Evolutionary conservation across 148 eudicot genomes (phyloP).

Genomic region (Euryodendron excelsum): DNA sequence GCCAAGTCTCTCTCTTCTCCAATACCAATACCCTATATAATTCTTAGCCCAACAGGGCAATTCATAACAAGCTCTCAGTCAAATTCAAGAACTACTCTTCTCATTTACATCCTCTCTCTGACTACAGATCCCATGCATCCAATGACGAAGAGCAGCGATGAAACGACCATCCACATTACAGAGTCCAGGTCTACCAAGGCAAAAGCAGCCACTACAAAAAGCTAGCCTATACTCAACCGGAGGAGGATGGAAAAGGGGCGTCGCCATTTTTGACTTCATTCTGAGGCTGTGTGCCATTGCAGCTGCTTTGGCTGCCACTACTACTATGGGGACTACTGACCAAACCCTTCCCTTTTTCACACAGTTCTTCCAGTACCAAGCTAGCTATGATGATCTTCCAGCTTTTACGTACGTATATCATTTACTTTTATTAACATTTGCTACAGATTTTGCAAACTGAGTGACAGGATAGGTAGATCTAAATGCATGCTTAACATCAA

Average conservation of each 20-base stretch:
- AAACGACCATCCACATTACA: not conserved
- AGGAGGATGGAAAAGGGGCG: constrained; percentile 2
- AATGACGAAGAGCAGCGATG: not conserved
- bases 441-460: no score
- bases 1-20: no score
- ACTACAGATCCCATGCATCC: not conserved
- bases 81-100: not conserved
- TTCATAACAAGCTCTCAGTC: no score
- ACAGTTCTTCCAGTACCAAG: constrained; percentile 77
- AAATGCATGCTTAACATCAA: not conserved
- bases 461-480: no score
- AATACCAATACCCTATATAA: no score
- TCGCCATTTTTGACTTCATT: constrained; percentile 27
- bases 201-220: not conserved
- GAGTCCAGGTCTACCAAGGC: not conserved
- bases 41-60: no score
- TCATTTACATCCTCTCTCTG: not conserved
- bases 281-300: constrained; percentile 37
- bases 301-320: constrained; percentile 61
- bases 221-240: not conserved
- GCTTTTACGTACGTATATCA: constrained; percentile 51
- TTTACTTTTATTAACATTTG: no score
- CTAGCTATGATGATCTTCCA: constrained; percentile 67
- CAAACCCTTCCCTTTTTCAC: constrained; percentile 66
- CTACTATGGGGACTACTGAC: constrained; percentile 7